Base-by-base conservation (phyloP, 768 basidiomycete genomes). In the Serpula lacrymans region DNA sequence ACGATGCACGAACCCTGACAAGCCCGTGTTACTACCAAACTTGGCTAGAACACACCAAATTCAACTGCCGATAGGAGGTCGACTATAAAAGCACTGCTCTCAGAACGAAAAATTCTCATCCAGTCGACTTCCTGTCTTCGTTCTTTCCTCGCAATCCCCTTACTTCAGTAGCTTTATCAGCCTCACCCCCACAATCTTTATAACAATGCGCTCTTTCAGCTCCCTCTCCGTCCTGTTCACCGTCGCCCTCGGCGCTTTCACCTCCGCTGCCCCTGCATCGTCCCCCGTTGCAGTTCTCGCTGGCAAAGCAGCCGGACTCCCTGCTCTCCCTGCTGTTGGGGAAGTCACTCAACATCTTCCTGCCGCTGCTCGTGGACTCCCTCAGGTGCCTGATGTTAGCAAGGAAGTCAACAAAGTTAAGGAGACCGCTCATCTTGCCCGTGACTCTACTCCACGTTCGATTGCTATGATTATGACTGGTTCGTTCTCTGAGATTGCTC, bases 121-220 rank as follows among this genome's bases (percentile, higher is more conserved):
- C n/a, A n/a, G n/a, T n/a, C n/a, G n/a, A n/a, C n/a, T n/a, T n/a
- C n/a, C n/a, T n/a, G n/a, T n/a, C n/a, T n/a, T n/a, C n/a, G n/a
- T n/a, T n/a, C n/a, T n/a, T n/a, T n/a, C n/a, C n/a, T n/a, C n/a
- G n/a, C n/a, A n/a, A n/a, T n/a, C n/a, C n/a, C n/a, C n/a, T n/a
- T n/a, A n/a, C n/a, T n/a, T n/a, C n/a, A n/a, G n/a, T n/a, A n/a
- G n/a, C 46, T 47, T 41, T 41, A 47, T 47, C 31, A 52, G 47
- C 39, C 20, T 34, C 32, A 39, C 47, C 47, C 43, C 40, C 51
- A 49, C 54, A 51, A 21, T 57, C 54, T 22, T 54, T 55, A 50
- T 42, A 36, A 46, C 47, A 27, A 63, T 60, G 59, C 49, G 59
- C 51, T 58, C 57, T 39, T 53, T 55, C 43, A 42, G 41, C 52